Evolutionary conservation across 2,329 filamentous ascomycete species (phyloP).

Genomic region (Neofusicoccum ribis): DNA sequence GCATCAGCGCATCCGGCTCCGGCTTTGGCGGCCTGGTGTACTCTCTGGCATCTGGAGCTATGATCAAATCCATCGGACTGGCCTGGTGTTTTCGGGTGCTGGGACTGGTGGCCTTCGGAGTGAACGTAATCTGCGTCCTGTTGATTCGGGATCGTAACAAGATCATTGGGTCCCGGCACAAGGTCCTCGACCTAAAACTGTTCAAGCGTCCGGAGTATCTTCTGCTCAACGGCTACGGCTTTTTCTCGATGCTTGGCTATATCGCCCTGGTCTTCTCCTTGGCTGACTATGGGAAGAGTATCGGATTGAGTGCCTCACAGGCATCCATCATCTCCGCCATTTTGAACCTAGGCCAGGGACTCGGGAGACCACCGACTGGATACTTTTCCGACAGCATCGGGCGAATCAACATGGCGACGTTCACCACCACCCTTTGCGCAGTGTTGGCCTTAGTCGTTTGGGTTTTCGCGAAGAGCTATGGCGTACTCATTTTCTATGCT

Average conservation of each 20-base stretch:
- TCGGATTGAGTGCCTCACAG: constrained; percentile 40
- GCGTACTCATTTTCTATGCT: constrained; percentile 43
- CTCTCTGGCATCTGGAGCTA: constrained; percentile 30
- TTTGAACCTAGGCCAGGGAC: constrained; percentile 48
- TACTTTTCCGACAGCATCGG: constrained; percentile 44
- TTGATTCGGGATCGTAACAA: constrained; percentile 29
- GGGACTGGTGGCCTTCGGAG: constrained; percentile 29
- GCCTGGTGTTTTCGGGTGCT: constrained; percentile 33
- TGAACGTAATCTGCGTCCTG: constrained; percentile 25
- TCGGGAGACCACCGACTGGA: constrained; percentile 46
- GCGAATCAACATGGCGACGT: constrained; percentile 39
- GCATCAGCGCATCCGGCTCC: constrained; percentile 35
- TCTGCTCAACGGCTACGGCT: constrained; percentile 39
- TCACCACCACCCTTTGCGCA: constrained; percentile 38
- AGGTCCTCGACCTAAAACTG: constrained; percentile 32
- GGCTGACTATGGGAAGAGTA: constrained; percentile 44
- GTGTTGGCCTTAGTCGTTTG: constrained; percentile 45
- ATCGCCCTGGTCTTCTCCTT: constrained; percentile 45
- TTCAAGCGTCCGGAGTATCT: constrained; percentile 33
- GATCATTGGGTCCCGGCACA: constrained; percentile 31
- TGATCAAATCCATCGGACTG: constrained; percentile 32
- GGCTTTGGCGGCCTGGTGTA: constrained; percentile 35
- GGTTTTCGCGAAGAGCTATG: constrained; percentile 44
- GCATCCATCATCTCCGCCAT: constrained; percentile 41
- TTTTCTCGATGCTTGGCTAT: constrained; percentile 47